Evolutionary conservation across 345 rosid species (phyloP).

Genomic region (Hibiscus tridactylites): DNA sequence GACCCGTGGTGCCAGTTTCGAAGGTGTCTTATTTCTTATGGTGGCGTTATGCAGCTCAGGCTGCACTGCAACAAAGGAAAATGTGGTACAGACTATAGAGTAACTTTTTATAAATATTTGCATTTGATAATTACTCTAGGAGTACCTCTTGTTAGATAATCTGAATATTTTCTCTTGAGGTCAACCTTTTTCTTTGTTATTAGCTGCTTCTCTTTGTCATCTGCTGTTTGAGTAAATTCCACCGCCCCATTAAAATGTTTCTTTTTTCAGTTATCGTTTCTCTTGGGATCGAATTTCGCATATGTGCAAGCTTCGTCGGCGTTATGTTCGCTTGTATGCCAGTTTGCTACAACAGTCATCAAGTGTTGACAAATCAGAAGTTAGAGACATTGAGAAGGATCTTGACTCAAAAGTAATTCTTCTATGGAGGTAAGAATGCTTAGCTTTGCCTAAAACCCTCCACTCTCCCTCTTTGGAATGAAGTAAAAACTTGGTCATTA

Average conservation of each 20-base stretch:
- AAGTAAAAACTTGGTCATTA: not conserved
- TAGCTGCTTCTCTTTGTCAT: not conserved
- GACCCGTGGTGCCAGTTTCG: slow-evolving; percentile 72
- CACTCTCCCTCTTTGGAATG: not conserved
- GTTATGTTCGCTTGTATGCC: slow-evolving; percentile 80
- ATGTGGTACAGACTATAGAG: slow-evolving; percentile 46
- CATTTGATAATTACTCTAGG: not conserved
- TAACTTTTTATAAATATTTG: not conserved
- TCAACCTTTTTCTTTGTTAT: not conserved
- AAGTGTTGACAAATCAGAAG: slow-evolving; percentile 35
- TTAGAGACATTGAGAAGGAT: slow-evolving; percentile 87
- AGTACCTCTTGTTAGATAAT: not conserved
- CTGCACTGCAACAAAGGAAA: slow-evolving; percentile 71
- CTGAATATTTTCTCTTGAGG: not conserved
- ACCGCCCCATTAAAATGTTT: not conserved
- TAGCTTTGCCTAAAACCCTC: slow-evolving; percentile 1
- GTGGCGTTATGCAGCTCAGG: slow-evolving; percentile 97
- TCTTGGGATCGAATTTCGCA: slow-evolving; percentile 82
- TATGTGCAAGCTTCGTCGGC: slow-evolving; percentile 82
- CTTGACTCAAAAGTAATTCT: slow-evolving; percentile 93
- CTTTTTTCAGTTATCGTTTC: slow-evolving; percentile 58
- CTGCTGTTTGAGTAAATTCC: not conserved
- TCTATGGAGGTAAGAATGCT: slow-evolving; percentile 69
- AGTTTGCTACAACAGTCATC: slow-evolving; percentile 63
- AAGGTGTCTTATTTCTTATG: slow-evolving; percentile 46